A percentile compares a stretch with the other conserved stretches of the same genome.
Conservation (phyloP, 805 yeast species). For the Ogataea allantospora region DNA sequence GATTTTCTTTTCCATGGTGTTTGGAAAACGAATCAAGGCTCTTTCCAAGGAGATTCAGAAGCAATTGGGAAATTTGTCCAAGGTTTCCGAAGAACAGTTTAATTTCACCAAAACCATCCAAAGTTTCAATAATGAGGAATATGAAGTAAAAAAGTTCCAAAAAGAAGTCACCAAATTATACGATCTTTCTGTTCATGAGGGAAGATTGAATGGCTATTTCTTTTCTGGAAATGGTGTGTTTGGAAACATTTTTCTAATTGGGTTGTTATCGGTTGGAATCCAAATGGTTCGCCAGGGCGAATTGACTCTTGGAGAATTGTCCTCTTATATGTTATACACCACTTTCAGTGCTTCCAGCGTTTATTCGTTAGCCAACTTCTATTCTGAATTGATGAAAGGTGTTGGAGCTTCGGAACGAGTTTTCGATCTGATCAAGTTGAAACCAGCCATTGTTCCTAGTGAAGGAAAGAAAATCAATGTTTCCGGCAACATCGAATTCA, state of each 20-base stretch:
- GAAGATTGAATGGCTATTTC: constrained; percentile 70
- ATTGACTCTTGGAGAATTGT: constrained; percentile 81
- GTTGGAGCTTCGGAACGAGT: constrained; percentile 93
- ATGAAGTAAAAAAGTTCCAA: constrained; percentile 75
- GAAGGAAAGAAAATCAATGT: constrained; percentile 51
- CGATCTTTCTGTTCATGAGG: constrained; percentile 74
- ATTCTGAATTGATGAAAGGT: constrained; percentile 94
- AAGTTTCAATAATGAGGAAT: constrained; percentile 80
- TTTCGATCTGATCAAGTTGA: constrained; percentile 79
- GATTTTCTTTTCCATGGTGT: constrained; percentile 72
- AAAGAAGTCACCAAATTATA: constrained; percentile 64
- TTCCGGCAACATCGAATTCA: constrained; percentile 59
- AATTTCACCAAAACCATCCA: constrained; percentile 85
- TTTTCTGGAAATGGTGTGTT: constrained; percentile 78
- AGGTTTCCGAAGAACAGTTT: constrained; percentile 88
- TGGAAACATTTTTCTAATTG: constrained; percentile 79
- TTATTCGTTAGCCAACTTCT: constrained; percentile 86
- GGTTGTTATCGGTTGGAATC: constrained; percentile 76
- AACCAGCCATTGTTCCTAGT: constrained; percentile 68
- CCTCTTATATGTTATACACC: constrained; percentile 94
- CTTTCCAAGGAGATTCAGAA: constrained; percentile 78
- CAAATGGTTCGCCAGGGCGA: constrained; percentile 75
- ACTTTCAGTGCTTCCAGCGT: constrained; percentile 92
- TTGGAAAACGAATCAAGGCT: constrained; percentile 75
- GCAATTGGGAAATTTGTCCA: constrained; percentile 80